phyloP scores from a whole-genome alignment of 2,329 filamentous ascomycete species.

The Phoma herbarum region DNA sequence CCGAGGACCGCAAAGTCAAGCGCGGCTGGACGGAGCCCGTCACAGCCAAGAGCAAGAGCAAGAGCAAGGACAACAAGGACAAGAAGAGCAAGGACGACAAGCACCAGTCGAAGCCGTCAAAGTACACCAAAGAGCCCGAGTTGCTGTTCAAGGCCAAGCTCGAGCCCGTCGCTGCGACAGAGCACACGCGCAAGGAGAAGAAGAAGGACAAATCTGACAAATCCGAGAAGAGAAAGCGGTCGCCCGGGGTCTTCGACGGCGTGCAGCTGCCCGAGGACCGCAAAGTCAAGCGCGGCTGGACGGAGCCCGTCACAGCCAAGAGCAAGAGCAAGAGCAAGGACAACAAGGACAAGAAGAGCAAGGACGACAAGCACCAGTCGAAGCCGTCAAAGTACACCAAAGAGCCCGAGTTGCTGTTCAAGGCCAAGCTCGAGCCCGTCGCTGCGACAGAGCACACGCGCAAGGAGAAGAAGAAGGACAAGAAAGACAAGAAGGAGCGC shows the following conservation, averaged over 20 bases:
- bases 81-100: constrained; percentile 65
- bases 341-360: constrained; percentile 63
- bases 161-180: constrained; percentile 56
- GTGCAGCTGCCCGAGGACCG: constrained; percentile 77
- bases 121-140: constrained; percentile 82
- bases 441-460: constrained; percentile 46
- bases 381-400: constrained; percentile 82
- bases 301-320: constrained; percentile 65
- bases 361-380: constrained; percentile 65
- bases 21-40: constrained; percentile 84
- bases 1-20: constrained; percentile 80
- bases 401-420: constrained; percentile 83
- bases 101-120: constrained; percentile 71
- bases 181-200: constrained; percentile 52
- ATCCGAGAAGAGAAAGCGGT: constrained; percentile 53
- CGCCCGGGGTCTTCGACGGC: constrained; percentile 67
- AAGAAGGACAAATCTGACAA: constrained; percentile 63
- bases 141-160: constrained; percentile 85
- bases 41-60: constrained; percentile 52
- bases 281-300: constrained; percentile 90
- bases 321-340: constrained; percentile 56
- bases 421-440: constrained; percentile 72
- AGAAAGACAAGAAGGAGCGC: constrained; percentile 68
- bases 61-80: constrained; percentile 60
- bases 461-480: constrained; percentile 57